Evolutionary conservation across 257 asterid species (phyloP).

Genomic region (Penstemon barbatus): DNA sequence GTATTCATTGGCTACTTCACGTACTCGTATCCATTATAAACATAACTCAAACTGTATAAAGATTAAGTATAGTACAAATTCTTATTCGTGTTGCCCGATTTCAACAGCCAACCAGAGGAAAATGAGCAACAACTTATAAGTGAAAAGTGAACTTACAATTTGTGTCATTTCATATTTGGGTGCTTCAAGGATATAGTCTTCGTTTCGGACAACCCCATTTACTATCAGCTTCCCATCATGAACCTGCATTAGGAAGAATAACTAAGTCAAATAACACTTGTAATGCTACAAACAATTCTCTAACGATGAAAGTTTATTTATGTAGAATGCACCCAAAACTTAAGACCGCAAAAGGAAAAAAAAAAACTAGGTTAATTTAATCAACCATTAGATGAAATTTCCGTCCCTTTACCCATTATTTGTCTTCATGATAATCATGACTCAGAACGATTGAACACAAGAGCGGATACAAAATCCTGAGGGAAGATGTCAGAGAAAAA

Average conservation of each 20-base stretch:
- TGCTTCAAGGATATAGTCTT: slow-evolving; percentile 69
- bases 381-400: not conserved
- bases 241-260: slow-evolving; percentile 55
- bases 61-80: not conserved
- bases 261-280: not conserved
- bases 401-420: not conserved
- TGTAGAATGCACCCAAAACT: not conserved
- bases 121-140: not conserved
- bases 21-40: no score
- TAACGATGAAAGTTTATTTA: not conserved
- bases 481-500: not conserved
- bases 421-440: not conserved
- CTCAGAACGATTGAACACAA: not conserved
- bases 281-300: not conserved
- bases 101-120: slow-evolving; percentile 4
- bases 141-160: slow-evolving; percentile 48
- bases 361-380: not conserved
- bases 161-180: slow-evolving; percentile 88
- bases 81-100: slow-evolving; percentile 7
- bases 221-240: slow-evolving; percentile 86
- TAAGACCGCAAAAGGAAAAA: not conserved
- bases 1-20: not conserved
- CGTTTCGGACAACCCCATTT: slow-evolving; percentile 75
- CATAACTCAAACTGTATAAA: no score
- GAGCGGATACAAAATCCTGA: not conserved